phyloP scores from a whole-genome alignment of 1,284 basidiomycete genomes.

The Cryptococcus sp. region DNA sequence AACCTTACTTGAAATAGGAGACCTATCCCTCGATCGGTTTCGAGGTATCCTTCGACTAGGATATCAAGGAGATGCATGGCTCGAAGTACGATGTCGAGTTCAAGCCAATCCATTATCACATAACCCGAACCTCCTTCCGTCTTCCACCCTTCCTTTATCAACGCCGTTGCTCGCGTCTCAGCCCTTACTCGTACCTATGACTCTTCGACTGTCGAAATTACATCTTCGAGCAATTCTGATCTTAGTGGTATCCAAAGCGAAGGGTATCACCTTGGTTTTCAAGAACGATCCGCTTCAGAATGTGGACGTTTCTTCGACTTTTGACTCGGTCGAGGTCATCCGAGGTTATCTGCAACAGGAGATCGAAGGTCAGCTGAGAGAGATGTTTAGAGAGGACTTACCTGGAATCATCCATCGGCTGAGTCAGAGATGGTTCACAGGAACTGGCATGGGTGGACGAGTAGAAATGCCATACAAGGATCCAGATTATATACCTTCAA shows the following conservation, averaged over 20 bases:
- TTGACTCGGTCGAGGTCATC: constrained; percentile 96
- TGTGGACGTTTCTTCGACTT: constrained; percentile 94
- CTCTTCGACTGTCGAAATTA: constrained; percentile 90
- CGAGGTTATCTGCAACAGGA: constrained; percentile 94
- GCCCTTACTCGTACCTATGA: constrained; percentile 95
- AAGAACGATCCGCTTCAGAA: constrained; percentile 99
- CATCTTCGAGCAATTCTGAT: constrained; percentile 94
- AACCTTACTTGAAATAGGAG: constrained; percentile 96
- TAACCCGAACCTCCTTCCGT: constrained; percentile 83
- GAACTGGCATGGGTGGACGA: constrained; percentile 37
- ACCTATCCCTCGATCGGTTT: constrained; percentile 92
- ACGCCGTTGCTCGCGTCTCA: constrained; percentile 82
- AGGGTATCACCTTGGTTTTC: constrained; percentile 98
- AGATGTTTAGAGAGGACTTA: constrained; percentile 97
- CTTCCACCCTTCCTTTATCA: constrained; percentile 67
- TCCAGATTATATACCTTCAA: constrained; percentile 9
- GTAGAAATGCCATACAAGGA: constrained; percentile 45
- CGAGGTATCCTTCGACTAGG: constrained; percentile 94
- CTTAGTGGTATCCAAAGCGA: constrained; percentile 91
- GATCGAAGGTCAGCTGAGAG: constrained; percentile 92
- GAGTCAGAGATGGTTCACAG: constrained; percentile 77
- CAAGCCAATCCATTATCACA: constrained; percentile 55
- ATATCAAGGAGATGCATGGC: constrained; percentile 92
- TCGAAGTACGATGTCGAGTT: constrained; percentile 93
- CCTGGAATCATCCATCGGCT: constrained; percentile 95